Conservation (phyloP, 148 eudicot species). For the Selenicereus undatus region DNA sequence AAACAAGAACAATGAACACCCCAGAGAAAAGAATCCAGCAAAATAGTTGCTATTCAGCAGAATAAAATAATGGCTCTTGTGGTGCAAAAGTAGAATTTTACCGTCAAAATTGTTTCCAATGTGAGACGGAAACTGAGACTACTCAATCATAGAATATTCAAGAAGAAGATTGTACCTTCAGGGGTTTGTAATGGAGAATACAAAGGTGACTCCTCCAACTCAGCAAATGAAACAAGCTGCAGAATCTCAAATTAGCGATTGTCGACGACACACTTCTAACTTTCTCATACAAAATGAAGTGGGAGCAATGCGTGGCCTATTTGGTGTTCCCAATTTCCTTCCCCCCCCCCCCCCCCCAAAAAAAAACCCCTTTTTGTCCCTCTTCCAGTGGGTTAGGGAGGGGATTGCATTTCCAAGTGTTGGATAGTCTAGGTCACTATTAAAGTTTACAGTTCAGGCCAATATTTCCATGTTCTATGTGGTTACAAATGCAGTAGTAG, state of each 20-base stretch:
- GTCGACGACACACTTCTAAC: not conserved
- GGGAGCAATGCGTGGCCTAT: not conserved
- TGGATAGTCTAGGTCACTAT: not conserved
- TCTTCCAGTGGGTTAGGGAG: not conserved
- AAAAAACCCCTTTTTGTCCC: not conserved
- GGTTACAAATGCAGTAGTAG: not conserved
- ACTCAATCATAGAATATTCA: not conserved
- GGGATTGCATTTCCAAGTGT: not conserved
- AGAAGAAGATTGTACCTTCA: conserved; percentile 44
- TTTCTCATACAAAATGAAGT: not conserved
- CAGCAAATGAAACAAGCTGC: conserved; percentile 91
- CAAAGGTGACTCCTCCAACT: conserved; percentile 73
- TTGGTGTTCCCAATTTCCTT: not conserved
- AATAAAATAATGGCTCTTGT: no score
- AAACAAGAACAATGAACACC: not conserved
- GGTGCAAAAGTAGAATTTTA: not conserved
- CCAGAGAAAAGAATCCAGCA: no score
- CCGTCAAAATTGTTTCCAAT: not conserved
- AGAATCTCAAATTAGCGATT: conserved; percentile 21
- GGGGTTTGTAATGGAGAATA: conserved; percentile 61
- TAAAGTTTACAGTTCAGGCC: not conserved
- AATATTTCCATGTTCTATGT: not conserved
- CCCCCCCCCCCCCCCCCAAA: no score
- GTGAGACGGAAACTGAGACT: not conserved
- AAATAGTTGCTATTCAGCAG: no score